Conservation (phyloP, 202 grass and related monocot genomes). For the Dendrocalamus latiflorus region DNA sequence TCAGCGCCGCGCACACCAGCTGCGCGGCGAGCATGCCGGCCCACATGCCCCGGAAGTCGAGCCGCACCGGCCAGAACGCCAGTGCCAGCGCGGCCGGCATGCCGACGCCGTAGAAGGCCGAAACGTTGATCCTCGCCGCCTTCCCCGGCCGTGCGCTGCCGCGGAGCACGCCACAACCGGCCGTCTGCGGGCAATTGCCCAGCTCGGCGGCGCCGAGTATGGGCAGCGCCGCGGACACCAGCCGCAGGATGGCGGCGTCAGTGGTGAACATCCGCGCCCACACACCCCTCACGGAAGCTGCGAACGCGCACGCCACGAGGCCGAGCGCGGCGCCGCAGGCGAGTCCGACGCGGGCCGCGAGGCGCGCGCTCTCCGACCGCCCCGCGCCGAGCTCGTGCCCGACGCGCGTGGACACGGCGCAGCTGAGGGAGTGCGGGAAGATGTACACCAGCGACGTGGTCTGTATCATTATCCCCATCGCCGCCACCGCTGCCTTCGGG, state of each 20-base stretch:
- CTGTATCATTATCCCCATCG: constrained; percentile 73
- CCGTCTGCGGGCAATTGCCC: constrained; percentile 72
- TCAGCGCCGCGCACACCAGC: constrained; percentile 55
- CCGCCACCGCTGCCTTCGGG: constrained; percentile 55
- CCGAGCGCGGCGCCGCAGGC: constrained; percentile 40
- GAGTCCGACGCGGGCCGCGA: constrained; percentile 40
- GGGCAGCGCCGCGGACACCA: constrained; percentile 44
- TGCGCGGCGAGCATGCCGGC: constrained; percentile 66
- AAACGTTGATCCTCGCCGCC: constrained; percentile 52
- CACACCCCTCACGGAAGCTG: constrained; percentile 34
- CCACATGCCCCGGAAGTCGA: constrained; percentile 67
- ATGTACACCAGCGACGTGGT: constrained; percentile 78
- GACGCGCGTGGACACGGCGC: constrained; percentile 68
- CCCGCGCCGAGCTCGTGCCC: constrained; percentile 63
- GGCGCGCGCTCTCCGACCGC: constrained; percentile 44
- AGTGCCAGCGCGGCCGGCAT: constrained; percentile 61
- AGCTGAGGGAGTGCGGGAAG: constrained; percentile 69
- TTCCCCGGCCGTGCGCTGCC: constrained; percentile 52
- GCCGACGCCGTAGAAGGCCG: constrained; percentile 60
- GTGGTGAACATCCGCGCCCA: constrained; percentile 60
- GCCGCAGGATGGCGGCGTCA: constrained; percentile 43
- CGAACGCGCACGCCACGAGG: constrained; percentile 37
- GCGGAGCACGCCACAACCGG: constrained; percentile 56
- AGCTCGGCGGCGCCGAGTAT: constrained; percentile 64
- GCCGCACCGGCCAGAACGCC: constrained; percentile 48